Evolutionary conservation across 768 basidiomycete genomes (phyloP).

Genomic region (Gelatoporia subvermispora): DNA sequence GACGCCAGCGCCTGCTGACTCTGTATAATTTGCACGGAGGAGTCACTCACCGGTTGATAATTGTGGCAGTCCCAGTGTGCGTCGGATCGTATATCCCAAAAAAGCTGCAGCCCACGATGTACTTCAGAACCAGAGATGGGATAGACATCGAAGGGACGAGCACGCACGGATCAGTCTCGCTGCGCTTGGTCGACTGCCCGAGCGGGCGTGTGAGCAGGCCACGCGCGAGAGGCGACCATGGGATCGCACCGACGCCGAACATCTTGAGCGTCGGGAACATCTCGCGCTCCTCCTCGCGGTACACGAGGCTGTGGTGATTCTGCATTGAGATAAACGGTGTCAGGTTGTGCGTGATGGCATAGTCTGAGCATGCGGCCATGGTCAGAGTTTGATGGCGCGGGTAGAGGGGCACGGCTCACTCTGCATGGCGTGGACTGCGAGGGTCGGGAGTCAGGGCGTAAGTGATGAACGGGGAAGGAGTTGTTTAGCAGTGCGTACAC

Average conservation of each 20-base stretch:
- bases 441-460: neutral
- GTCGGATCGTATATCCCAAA: conserved; percentile 9
- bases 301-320: conserved; percentile 51
- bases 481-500: too few relatives aligned
- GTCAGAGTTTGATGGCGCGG: too few relatives aligned
- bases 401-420: conserved; percentile 8
- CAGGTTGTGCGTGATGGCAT: conserved; percentile 32
- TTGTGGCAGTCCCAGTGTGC: conserved; percentile 8
- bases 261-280: conserved; percentile 45
- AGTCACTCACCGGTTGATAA: conserved; percentile 12
- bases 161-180: conserved; percentile 17
- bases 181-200: conserved; percentile 16
- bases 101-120: conserved; percentile 10
- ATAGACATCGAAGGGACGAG: neutral
- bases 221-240: conserved; percentile 34
- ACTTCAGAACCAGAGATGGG: conserved; percentile 19
- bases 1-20: neutral
- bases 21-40: neutral
- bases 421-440: conserved; percentile 28
- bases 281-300: conserved; percentile 58
- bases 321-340: conserved; percentile 64
- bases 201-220: conserved; percentile 28
- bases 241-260: conserved; percentile 29
- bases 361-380: conserved; percentile 21
- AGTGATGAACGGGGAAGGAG: too few relatives aligned